A percentile compares a stretch with the other conserved stretches of the same genome.
phyloP scores from a whole-genome alignment of 1,139 yeast genomes.

The Hyphopichia fennica region DNA sequence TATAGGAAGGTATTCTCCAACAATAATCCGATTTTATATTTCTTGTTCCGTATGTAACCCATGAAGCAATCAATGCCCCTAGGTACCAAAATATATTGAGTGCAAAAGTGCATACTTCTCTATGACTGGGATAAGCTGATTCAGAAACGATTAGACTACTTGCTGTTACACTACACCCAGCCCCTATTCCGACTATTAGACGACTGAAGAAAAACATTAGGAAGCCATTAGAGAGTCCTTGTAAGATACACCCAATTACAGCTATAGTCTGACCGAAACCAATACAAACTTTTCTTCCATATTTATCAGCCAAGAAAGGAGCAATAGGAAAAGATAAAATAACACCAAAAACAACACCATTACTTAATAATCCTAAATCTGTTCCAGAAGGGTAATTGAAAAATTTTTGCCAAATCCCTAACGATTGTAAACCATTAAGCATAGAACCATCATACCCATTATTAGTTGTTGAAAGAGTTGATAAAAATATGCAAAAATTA shows the following conservation, averaged over 20 bases:
- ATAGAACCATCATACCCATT: constrained; percentile 55
- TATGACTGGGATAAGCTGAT: constrained; percentile 46
- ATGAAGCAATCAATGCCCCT: constrained; percentile 57
- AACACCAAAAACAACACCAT: constrained; percentile 28
- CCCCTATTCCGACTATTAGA: constrained; percentile 39
- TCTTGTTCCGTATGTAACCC: constrained; percentile 52
- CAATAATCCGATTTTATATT: constrained; percentile 23
- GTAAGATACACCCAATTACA: constrained; percentile 40
- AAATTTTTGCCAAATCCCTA: constrained; percentile 32
- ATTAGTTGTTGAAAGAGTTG: constrained; percentile 46
- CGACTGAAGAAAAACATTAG: constrained; percentile 41
- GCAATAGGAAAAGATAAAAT: constrained; percentile 20
- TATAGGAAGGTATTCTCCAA: constrained; percentile 49
- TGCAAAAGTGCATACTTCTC: constrained; percentile 45
- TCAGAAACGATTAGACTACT: constrained; percentile 44
- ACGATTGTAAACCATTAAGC: constrained; percentile 51
- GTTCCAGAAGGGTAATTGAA: constrained; percentile 45
- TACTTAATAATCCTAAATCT: constrained; percentile 44
- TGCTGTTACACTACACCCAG: constrained; percentile 40
- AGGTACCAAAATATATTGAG: constrained; percentile 52
- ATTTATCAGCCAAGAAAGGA: constrained; percentile 23
- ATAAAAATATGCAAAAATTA: constrained; percentile 34
- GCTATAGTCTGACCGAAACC: constrained; percentile 24
- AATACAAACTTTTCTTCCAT: constrained; percentile 36
- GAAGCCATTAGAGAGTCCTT: constrained; percentile 40